Evolutionary conservation across 2,329 filamentous ascomycete species (phyloP), one percentile per base, ranked within the genome.

Genomic region (Colletotrichum acutatum): DNA sequence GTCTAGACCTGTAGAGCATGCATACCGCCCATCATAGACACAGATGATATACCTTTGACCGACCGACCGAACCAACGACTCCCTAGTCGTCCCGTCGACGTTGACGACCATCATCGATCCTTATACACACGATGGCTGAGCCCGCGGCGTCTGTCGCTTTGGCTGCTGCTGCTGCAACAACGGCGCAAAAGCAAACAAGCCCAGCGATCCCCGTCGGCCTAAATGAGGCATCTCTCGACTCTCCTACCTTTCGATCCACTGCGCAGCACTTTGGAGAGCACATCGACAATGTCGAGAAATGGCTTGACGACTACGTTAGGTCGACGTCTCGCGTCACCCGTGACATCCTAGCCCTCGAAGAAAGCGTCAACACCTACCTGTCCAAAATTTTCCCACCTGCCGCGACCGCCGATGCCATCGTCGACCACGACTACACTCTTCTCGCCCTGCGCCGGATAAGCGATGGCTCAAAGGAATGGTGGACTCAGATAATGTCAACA

Each of bases 171-270:
- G 14, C 37, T 16, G 34, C 60, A 67, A 69, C 68, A 16, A 24
- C 74, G 14, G 34, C 64, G n/a, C 69, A 60, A 57, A 75, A 76
- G 26, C 74, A 76, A 56, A 66, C 77, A n/a, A 82, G 81, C 74
- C 84, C 86, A 46, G 83, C 85, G 37, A 86, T 90, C 71, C 95
- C 97, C 57, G 95, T 98, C 46, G 92, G 92, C 74, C 89, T 98
- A 77, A 97, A 96, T 84, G 97, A 99, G 89, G 97, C 97, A 63
- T 94, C 95, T 24, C 93, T 98, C 85, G 97, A 99, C 84, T 98
- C 95, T 52, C 97, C 97, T 30, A 97, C 95, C 46, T 98, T 98
- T 82, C 94, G 97, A 76, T 94, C 95, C 59, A 94, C 94, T 26
- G 90, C 94, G 54, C 85, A 93, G 59, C 95, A 98, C 84, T 98